Evolutionary conservation across 2,329 filamentous ascomycete genomes (phyloP).

Genomic region (Fusarium acutatum): DNA sequence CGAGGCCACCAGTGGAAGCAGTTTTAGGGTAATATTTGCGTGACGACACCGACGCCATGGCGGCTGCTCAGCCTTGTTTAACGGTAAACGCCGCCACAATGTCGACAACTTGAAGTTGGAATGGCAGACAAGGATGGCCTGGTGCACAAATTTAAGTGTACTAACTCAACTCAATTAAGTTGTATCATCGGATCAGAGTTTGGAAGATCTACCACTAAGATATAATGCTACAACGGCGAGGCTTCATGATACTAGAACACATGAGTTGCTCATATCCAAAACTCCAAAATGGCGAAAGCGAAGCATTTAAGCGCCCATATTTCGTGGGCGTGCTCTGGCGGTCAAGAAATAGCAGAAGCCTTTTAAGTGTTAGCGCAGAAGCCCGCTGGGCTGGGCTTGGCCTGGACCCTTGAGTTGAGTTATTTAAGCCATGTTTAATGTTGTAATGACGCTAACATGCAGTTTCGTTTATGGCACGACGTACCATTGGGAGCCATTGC

Average conservation of each 20-base stretch:
- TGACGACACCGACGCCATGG: constrained; percentile 24
- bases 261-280: neutral
- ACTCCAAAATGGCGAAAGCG: neutral
- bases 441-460: constrained; percentile 5
- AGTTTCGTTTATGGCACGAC: neutral
- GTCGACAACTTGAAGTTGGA: neutral
- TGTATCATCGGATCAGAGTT: neutral
- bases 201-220: constrained; percentile 2
- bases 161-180: neutral
- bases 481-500: constrained; percentile 2
- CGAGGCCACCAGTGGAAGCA: neutral
- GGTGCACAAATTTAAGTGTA: neutral
- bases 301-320: constrained; percentile 3
- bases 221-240: neutral
- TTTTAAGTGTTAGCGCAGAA: constrained; percentile 10
- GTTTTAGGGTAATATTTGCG: neutral
- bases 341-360: constrained; percentile 19
- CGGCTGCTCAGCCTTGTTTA: constrained; percentile 34
- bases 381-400: constrained; percentile 10
- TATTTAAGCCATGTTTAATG: constrained; percentile 19
- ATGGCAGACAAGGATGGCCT: neutral
- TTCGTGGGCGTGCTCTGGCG: neutral
- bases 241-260: neutral
- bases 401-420: constrained; percentile 27
- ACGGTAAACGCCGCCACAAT: neutral